phyloP scores from a whole-genome alignment of 345 rosid genomes.

The Eucalyptus sp. region DNA sequence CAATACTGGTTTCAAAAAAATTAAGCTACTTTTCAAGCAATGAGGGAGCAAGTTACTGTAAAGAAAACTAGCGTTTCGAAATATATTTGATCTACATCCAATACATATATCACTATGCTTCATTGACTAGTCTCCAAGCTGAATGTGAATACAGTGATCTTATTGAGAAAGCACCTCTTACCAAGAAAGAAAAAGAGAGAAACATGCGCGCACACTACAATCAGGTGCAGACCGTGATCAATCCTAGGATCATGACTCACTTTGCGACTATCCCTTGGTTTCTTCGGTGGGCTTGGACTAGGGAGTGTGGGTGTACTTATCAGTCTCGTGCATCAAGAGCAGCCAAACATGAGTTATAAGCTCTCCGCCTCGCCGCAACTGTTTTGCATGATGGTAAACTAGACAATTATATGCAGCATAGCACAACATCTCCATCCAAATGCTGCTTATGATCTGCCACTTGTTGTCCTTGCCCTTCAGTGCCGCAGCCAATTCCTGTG shows the following conservation, averaged over 20 bases:
- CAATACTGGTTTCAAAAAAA: neutral
- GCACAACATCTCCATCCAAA: neutral
- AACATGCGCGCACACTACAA: rapidly evolving
- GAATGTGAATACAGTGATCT: neutral
- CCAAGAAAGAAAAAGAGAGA: neutral
- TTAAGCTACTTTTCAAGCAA: neutral
- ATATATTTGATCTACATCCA: neutral
- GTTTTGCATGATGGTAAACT: neutral
- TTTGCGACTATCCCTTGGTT: neutral
- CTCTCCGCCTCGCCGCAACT: neutral
- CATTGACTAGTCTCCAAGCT: neutral
- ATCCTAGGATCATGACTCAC: neutral
- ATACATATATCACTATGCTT: neutral
- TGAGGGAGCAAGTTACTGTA: neutral
- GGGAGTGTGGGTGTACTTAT: neutral
- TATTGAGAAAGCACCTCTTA: neutral
- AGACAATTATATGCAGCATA: neutral
- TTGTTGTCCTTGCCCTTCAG: neutral
- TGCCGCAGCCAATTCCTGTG: neutral
- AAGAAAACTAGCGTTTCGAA: neutral
- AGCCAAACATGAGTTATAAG: neutral
- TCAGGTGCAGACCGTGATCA: neutral
- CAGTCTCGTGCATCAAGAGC: neutral
- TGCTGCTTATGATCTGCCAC: neutral
- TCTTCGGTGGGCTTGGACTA: neutral